A percentile compares a stretch with the other conserved stretches of the same genome.
Evolutionary conservation across 2,329 filamentous ascomycete species (phyloP).

Genomic region (Cladophialophora chaetospira): DNA sequence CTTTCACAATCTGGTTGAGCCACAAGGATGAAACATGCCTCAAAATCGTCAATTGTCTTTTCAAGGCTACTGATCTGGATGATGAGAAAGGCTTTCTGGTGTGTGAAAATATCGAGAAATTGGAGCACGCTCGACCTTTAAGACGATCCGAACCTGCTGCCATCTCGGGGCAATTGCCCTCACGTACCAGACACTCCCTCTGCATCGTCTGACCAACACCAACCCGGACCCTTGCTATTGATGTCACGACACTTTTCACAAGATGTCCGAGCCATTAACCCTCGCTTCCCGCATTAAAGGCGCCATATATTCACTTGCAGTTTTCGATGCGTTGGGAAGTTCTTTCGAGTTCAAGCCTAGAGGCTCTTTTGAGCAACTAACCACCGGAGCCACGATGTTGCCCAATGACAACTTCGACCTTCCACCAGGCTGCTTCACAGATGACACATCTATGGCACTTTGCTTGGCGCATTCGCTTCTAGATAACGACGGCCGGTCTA

Average conservation of each 20-base stretch:
- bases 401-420: slow-evolving; percentile 40
- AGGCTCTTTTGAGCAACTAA: slow-evolving; percentile 42
- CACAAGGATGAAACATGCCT: no score
- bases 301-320: slow-evolving; percentile 45
- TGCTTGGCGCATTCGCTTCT: slow-evolving; percentile 46
- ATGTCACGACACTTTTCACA: background rate
- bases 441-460: slow-evolving; percentile 49
- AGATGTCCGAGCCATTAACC: slow-evolving; percentile 2
- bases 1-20: no score
- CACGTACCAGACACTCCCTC: no score
- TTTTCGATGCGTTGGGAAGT: slow-evolving; percentile 47
- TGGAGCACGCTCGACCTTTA: no score
- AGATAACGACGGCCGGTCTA: slow-evolving; percentile 33
- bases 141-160: no score
- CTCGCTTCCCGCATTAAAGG: slow-evolving; percentile 36
- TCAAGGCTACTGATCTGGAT: no score
- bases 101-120: no score
- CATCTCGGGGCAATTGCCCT: no score
- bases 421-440: slow-evolving; percentile 46
- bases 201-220: no score
- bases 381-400: slow-evolving; percentile 36
- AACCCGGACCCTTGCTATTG: background rate
- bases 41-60: no score
- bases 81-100: no score
- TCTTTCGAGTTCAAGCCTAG: slow-evolving; percentile 44